Base-by-base conservation (phyloP, 306 rosid species). In the Neltuma alba region DNA sequence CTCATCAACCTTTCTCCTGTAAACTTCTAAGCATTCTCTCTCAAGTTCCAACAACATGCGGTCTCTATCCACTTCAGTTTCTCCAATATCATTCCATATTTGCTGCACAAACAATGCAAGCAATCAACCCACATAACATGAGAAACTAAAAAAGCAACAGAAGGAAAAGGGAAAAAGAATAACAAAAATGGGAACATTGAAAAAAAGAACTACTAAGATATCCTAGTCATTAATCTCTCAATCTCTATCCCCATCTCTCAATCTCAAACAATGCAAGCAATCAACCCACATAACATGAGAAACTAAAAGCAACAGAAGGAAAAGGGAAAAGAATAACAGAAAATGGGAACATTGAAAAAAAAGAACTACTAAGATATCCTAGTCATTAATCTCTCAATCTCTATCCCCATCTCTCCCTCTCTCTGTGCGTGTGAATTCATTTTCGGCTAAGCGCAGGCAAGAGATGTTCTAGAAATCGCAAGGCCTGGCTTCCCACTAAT, bases 61-160 rank as follows among this genome's bases (percentile, higher is more conserved):
- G 72, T 91, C 97, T 87, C 83, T 90, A 25, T 95, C 98, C 73
- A 86, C 83, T 50, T 86, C 91, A 72, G 85, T 92, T 88, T 95
- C 99, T 54, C 99, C 99, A 67, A 95, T 95, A 85, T 95, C 99
- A 66, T 84, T 89, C 99, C 98, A 92, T 87, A 95, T 84, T 92
- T 91, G 94, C 99, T 95, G 92, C 82, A 78, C 40, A 67, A 73
- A 84, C 41, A 76, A 77, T 66, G 44, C 18, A 27, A 3, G 37
- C 72, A 15, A 10, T 82, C 66, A 86, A 33, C 42, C 70, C 21
- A 2, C 71, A 70, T 54, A 54, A 21, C 55, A 31, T 69, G 62
- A 27, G 42, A 13, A 64, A 30, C 16, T 75, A 40, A 14, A 6
- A 83, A 52, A 2, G 20, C 1, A n/a, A 20, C n/a, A 9, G 6